phyloP scores from a whole-genome alignment of 345 rosid species.

The Mercurialis annua region DNA sequence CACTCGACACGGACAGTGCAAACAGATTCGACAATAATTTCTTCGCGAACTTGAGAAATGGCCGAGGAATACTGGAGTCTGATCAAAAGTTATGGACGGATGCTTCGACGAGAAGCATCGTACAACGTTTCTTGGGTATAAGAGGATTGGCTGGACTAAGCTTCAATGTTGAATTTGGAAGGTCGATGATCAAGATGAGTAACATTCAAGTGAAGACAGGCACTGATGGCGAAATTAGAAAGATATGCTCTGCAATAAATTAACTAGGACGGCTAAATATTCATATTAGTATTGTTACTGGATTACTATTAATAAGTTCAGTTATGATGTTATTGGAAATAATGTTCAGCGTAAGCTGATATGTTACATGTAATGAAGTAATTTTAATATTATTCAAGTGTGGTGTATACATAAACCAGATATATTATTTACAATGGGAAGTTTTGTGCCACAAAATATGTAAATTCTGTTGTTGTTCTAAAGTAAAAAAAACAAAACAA shows the following conservation, averaged over 20 bases:
- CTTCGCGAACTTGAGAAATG: constrained; percentile 43
- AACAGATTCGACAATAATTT: constrained; percentile 46
- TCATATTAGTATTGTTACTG: too few relatives aligned
- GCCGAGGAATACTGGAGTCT: constrained; percentile 49
- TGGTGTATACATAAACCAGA: too few relatives aligned
- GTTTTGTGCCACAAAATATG: too few relatives aligned
- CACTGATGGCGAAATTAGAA: constrained; percentile 40
- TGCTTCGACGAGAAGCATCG: constrained; percentile 32
- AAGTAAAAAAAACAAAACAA: too few relatives aligned
- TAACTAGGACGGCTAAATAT: too few relatives aligned
- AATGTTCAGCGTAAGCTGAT: too few relatives aligned
- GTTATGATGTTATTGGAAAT: too few relatives aligned
- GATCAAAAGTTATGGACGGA: constrained; percentile 51
- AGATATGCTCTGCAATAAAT: constrained; percentile 34
- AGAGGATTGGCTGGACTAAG: constrained; percentile 11
- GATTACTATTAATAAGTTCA: too few relatives aligned
- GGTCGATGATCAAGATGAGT: constrained; percentile 47
- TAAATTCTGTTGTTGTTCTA: too few relatives aligned
- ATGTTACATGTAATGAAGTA: too few relatives aligned
- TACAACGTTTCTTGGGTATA: constrained; percentile 33
- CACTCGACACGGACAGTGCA: constrained; percentile 44
- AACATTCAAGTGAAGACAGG: constrained; percentile 39
- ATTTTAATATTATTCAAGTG: too few relatives aligned
- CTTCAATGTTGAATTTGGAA: constrained; percentile 26
- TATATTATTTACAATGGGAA: too few relatives aligned